Base-by-base conservation (phyloP, 2,329 filamentous ascomycete species). In the Blumeriella jaapii region DNA sequence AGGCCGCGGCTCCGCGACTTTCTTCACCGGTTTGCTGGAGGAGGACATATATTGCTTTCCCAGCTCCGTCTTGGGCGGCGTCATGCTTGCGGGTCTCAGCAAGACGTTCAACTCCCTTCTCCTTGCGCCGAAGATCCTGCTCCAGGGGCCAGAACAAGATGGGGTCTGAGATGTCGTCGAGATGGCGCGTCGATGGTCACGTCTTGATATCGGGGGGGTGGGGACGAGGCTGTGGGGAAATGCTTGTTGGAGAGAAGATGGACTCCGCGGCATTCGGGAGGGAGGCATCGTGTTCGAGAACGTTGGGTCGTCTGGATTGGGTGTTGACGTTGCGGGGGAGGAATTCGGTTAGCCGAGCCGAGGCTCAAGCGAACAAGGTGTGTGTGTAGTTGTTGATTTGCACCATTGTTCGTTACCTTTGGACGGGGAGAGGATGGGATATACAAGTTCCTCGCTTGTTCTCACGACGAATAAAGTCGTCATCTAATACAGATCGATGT, bases 1-100 rank as follows among this genome's bases (percentile, higher is more conserved):
- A 2, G 80, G 78, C 33, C 71, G 63, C 2, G 78, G 72, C 13
- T 59, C 55, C n/a, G 55, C 46, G 14, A 54, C 42, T 3, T 46
- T 36, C 26, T 50, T 57, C 37, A 51, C 57, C 8, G 40, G 36
- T 14, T 29, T 40, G 7, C 29, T 36, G 11, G 39, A 36, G 6
- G 52, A 50, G 6, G 52, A 53, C 45, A 54, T 52, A 26, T 54
- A 54, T 31, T 54, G 51, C 27, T 52, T 54, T 29, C 52, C 42
- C 5, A 54, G 39, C 9, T 41, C 45, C 30, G 46, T 22, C 18
- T 42, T 22, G 7, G 28, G 36, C 14, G 34, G 36, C 10, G 39
- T 19, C 41, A 45, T 44, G 2, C 1, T 41, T 19, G 4, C n/a
- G 19, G 12, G 7, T 23, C 17, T 13, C 3, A 10, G 11, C 7